Conservation (phyloP, 306 rosid species). For the Rosa lucieae region DNA sequence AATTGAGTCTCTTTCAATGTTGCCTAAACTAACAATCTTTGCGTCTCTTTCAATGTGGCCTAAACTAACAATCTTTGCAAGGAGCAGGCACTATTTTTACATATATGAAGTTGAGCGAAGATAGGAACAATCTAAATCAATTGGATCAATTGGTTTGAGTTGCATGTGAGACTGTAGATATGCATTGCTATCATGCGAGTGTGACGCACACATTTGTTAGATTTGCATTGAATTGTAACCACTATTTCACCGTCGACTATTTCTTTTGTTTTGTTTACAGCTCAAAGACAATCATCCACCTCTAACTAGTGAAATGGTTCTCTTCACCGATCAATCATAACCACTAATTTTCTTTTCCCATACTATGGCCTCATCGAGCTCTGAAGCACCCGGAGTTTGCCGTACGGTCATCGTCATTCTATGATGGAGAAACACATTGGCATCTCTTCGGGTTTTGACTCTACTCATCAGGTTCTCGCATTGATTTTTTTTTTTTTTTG, state of each 20-base stretch:
- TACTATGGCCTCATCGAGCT: neutral
- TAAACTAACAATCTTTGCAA: neutral
- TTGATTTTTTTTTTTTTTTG: neutral
- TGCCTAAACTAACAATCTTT: neutral
- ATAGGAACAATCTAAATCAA: neutral
- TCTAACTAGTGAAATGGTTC: neutral
- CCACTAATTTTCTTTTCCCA: no score
- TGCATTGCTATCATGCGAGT: neutral
- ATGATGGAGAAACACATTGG: neutral
- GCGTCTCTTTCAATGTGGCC: neutral
- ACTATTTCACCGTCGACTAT: neutral
- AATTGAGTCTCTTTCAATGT: neutral
- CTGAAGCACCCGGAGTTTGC: neutral
- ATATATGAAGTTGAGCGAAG: neutral
- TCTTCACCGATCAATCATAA: neutral
- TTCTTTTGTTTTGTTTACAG: neutral
- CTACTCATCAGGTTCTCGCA: neutral
- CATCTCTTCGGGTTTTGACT: neutral
- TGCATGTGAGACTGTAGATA: neutral
- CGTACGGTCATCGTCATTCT: neutral
- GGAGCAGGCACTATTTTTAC: neutral
- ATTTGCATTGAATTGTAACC: neutral
- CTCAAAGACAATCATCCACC: neutral
- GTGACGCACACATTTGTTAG: neutral
- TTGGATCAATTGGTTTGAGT: neutral